Evolutionary conservation across 2,329 filamentous ascomycete genomes (phyloP), one percentile per base, ranked within the genome.

Genomic region (Canariomyces notabilis): DNA sequence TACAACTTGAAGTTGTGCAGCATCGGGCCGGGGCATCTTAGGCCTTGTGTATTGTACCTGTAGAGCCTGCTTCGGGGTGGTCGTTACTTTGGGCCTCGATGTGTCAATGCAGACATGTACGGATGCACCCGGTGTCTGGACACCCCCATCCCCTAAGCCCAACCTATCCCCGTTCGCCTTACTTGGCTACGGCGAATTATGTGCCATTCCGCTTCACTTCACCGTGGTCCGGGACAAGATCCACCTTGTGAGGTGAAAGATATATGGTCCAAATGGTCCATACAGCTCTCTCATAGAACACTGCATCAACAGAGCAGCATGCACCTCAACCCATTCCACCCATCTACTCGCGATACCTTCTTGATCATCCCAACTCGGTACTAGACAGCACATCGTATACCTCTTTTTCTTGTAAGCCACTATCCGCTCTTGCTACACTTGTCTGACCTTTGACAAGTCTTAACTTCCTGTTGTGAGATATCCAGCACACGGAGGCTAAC

Each of bases 201-300:
- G 37, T 52, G 52, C 43, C 35, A 33, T 43, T 48, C 41, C 48
- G 52, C 52, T 44, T 52, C 48, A 49, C 39, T 50, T 31, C 23
- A 15, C 34, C 14, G 6, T n/a, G 23, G 36, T 31, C 26, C 31
- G 14, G 11, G n/a, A 32, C 40, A 41, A 33, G 34, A 37, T 6
- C 16, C 12, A n/a, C n/a, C 20, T 9, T 22, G 38, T 18, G 12
- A 12, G 33, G n/a, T 32, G 6, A n/a, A 39, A n/a, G 37, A 23
- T 37, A 45, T 42, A 34, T 44, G 46, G 29, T 43, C 32, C 6
- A 21, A 32, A 12, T n/a, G 14, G n/a, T 21, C 46, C 41, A 33
- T 23, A 16, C 23, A 40, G n/a, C 37, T 29, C 26, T 26, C 11
- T 29, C 8, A 29, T 8, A 29, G 4, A 9, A 8, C 14, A 9